Conservation (phyloP, 1,284 basidiomycete genomes). For the Boletus smithii region DNA sequence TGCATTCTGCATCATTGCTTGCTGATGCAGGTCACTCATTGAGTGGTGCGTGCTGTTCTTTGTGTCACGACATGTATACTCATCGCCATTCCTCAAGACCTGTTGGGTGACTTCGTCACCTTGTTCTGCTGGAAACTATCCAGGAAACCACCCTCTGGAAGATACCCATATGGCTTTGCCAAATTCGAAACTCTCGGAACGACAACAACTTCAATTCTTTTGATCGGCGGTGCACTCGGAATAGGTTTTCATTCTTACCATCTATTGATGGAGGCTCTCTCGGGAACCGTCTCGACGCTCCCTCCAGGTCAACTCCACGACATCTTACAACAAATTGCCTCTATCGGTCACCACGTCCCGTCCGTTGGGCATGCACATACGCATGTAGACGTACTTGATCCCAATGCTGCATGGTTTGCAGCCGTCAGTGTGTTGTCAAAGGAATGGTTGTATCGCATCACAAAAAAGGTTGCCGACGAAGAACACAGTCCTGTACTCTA, state of each 20-base stretch:
- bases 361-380: constrained; percentile 49
- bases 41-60: constrained; percentile 57
- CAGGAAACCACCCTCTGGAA: constrained; percentile 69
- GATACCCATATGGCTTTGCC: constrained; percentile 85
- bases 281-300: constrained; percentile 53
- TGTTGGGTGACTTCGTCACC: constrained; percentile 90
- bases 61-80: constrained; percentile 4
- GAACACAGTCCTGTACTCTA: constrained; percentile 88
- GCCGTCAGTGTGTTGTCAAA: constrained; percentile 77
- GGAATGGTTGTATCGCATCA: constrained; percentile 90
- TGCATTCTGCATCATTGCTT: constrained; percentile 88
- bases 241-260: constrained; percentile 93
- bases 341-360: constrained; percentile 53
- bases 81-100: constrained; percentile 47
- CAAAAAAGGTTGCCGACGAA: constrained; percentile 84
- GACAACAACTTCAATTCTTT: constrained; percentile 76
- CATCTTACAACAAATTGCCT: constrained; percentile 53
- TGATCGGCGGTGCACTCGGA: constrained; percentile 84
- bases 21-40: constrained; percentile 96
- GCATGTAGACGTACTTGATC: constrained; percentile 68
- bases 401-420: constrained; percentile 97
- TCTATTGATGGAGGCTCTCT: constrained; percentile 67
- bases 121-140: constrained; percentile 90
- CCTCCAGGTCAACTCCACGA: constrained; percentile 61
- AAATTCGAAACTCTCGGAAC: constrained; percentile 96